Conservation (phyloP, 371 early-diverging fungal species). For the Mucor lusitanicus region DNA sequence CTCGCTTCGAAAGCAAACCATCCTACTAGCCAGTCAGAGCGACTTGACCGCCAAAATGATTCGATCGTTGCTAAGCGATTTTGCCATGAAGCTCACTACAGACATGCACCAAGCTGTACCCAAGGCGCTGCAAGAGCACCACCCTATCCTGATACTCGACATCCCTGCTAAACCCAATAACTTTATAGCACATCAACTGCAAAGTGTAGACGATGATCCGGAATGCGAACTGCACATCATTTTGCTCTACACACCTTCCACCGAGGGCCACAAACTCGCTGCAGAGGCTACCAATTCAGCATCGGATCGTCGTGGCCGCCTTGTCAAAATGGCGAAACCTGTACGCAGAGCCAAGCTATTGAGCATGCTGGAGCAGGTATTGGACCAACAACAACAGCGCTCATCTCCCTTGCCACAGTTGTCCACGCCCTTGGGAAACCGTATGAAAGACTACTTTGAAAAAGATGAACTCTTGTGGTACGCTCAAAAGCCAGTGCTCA, state of each 20-base stretch:
- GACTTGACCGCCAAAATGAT: conserved; percentile 46
- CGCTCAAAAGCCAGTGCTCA: conserved; percentile 40
- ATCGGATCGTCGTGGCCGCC: conserved; percentile 42
- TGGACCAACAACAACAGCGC: conserved; percentile 23
- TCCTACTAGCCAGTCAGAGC: conserved; percentile 41
- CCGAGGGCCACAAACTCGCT: conserved; percentile 47
- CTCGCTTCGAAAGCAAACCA: conserved; percentile 24
- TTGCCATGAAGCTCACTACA: conserved; percentile 27
- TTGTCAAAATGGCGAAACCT: conserved; percentile 61
- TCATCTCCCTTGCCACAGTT: conserved; percentile 12
- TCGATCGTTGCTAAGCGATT: conserved; percentile 31
- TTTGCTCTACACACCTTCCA: conserved; percentile 45
- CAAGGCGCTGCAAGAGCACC: conserved; percentile 41
- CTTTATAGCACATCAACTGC: conserved; percentile 42
- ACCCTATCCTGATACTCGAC: conserved; percentile 43
- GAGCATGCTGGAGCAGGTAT: conserved; percentile 37
- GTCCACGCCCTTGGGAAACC: conserved; percentile 10
- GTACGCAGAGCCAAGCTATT: conserved; percentile 55
- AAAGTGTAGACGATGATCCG: conserved; percentile 48
- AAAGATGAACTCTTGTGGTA: conserved; percentile 37
- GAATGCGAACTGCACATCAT: conserved; percentile 50
- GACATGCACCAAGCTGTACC: conserved; percentile 45
- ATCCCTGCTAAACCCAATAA: conserved; percentile 45
- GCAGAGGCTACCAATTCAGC: conserved; percentile 44
- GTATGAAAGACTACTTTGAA: conserved; percentile 41